Evolutionary conservation across 169 alveolate species (phyloP).

Genomic region (Cryptosporidium tyzzeri): DNA sequence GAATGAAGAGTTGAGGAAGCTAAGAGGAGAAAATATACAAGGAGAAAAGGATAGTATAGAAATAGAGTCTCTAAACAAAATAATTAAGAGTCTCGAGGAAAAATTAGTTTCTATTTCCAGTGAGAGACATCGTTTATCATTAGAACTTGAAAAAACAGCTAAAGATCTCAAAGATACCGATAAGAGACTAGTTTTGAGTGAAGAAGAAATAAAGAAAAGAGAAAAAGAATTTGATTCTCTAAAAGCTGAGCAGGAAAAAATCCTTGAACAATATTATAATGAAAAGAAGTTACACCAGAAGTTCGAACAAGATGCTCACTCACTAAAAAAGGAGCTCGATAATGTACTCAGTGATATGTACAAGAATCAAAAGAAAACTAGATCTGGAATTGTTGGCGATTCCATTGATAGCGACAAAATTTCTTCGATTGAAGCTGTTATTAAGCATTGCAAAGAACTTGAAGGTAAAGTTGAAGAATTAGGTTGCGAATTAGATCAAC

Average conservation of each 20-base stretch:
- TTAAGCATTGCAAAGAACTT: constrained; percentile 51
- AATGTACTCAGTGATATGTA: constrained; percentile 55
- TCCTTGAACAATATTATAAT: constrained; percentile 22
- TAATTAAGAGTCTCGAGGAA: constrained; percentile 10
- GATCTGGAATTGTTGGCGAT: constrained; percentile 27
- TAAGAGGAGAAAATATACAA: background rate
- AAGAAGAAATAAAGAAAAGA: background rate
- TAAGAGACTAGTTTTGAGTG: background rate
- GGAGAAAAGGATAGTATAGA: background rate
- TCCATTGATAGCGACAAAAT: constrained; percentile 19
- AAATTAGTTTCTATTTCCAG: background rate
- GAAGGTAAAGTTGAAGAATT: constrained; percentile 54
- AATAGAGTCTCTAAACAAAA: constrained; percentile 23
- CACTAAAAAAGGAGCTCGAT: constrained; percentile 47
- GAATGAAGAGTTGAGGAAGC: constrained; percentile 15
- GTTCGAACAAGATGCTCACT: constrained; percentile 49
- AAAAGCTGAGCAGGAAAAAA: constrained; percentile 5
- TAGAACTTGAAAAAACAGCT: constrained; percentile 15
- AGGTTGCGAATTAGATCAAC: constrained; percentile 5
- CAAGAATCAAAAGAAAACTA: constrained; percentile 36
- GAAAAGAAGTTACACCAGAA: constrained; percentile 33
- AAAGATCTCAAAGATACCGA: background rate
- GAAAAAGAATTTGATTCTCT: background rate
- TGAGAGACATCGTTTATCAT: constrained; percentile 5
- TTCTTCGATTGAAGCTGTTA: constrained; percentile 31